Percentiles rank a stretch among this genome's conserved stretches.
Conservation (phyloP, 202 grass and related monocot genomes). For the Brachypodium distachyon region DNA sequence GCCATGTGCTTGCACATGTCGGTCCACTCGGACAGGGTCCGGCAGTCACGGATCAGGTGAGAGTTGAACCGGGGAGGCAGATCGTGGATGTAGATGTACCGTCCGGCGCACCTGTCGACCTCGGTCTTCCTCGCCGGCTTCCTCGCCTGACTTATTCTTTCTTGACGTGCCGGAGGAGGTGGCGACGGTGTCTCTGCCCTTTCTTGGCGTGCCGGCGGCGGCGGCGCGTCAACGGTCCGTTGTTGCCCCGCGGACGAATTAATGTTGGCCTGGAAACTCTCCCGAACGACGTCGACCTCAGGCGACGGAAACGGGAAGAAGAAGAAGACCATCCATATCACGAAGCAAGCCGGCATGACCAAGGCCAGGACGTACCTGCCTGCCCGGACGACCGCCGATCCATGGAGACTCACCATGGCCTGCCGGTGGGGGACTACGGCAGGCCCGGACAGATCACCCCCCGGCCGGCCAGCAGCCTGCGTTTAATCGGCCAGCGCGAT, state of each 20-base stretch:
- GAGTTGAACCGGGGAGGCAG: conserved; percentile 50
- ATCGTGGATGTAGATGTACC: conserved; percentile 50
- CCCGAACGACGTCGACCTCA: not conserved
- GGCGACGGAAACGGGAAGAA: not conserved
- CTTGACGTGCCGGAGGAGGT: not conserved
- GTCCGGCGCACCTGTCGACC: conserved; percentile 27
- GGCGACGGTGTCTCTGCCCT: not conserved
- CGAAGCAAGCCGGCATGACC: not conserved
- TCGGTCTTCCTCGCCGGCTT: not conserved
- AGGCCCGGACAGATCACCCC: not conserved
- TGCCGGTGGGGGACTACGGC: too few relatives aligned
- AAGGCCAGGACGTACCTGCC: conserved; percentile 13
- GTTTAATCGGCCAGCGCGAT: not conserved
- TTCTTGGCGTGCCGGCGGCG: not conserved
- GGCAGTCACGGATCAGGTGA: conserved; percentile 42
- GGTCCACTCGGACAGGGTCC: conserved; percentile 38
- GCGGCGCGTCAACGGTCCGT: not conserved
- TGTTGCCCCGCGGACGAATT: not conserved
- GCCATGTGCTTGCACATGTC: conserved; percentile 53
- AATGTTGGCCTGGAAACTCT: not conserved
- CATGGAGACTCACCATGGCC: conserved; percentile 17
- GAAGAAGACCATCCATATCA: conserved; percentile 7
- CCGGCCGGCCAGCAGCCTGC: not conserved
- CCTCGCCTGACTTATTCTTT: not conserved
- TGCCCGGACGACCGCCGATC: not conserved